These are phyloP conservation scores for Aspergillus vadensis DNA, from an alignment of 2,329 filamentous ascomycete genomes.

Conservation along the genomic window DNA sequence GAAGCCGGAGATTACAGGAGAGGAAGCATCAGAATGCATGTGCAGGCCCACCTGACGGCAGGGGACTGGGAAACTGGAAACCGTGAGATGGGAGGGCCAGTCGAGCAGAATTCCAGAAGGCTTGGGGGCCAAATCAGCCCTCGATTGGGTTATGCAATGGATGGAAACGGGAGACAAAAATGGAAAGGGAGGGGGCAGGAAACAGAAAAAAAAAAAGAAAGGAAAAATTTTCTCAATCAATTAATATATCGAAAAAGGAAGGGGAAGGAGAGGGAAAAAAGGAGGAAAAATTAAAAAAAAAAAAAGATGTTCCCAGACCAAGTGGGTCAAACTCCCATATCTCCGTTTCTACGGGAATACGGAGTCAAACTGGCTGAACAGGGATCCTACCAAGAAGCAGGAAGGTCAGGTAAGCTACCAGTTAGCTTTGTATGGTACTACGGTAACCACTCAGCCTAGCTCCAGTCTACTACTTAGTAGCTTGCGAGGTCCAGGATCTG, in stretches of 20 bases:
- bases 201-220: neutral
- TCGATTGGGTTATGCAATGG: neutral
- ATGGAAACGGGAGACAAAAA: neutral
- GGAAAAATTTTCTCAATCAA: neutral
- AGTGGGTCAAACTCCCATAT: slow-evolving; percentile 15
- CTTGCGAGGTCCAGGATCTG: too few relatives aligned
- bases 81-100: slow-evolving; percentile 8
- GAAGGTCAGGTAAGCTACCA: slow-evolving; percentile 9
- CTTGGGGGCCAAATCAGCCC: slow-evolving; percentile 23
- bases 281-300: neutral
- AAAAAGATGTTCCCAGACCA: slow-evolving; percentile 2
- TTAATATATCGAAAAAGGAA: neutral
- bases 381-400: slow-evolving; percentile 15
- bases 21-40: slow-evolving; percentile 20
- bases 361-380: slow-evolving; percentile 10
- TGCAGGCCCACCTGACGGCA: slow-evolving; percentile 21
- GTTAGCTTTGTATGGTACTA: slow-evolving; percentile 1
- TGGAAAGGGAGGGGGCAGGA: neutral
- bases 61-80: slow-evolving; percentile 7
- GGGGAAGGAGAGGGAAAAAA: neutral
- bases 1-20: slow-evolving; percentile 25
- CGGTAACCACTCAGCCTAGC: neutral
- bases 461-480: neutral
- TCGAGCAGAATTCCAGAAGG: slow-evolving; percentile 26
- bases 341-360: slow-evolving; percentile 10